phyloP scores from a whole-genome alignment of 495 filamentous ascomycete species.

The Penicillium nucicola region DNA sequence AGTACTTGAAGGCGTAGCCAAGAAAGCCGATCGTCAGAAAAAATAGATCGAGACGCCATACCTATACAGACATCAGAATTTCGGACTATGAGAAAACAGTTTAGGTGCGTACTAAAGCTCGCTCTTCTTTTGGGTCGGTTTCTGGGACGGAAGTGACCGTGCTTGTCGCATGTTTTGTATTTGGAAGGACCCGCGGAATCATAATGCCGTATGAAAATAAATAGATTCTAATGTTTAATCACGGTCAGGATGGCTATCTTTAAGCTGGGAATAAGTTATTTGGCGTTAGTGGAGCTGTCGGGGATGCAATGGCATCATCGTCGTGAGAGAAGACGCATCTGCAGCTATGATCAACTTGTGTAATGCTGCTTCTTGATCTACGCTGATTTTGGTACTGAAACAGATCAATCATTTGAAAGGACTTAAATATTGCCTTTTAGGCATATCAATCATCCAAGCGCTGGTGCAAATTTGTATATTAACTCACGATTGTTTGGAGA shows the following conservation, averaged over 20 bases:
- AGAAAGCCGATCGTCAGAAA: constrained; percentile 14
- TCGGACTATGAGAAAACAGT: not conserved
- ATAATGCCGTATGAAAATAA: not conserved
- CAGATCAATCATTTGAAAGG: no score
- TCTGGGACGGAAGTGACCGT: not conserved
- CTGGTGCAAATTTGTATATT: not conserved
- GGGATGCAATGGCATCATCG: not conserved
- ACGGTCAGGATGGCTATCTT: not conserved
- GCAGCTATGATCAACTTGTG: not conserved
- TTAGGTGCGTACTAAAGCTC: not conserved
- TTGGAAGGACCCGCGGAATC: not conserved
- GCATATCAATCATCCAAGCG: not conserved
- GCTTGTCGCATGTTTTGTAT: not conserved
- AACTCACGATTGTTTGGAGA: not conserved
- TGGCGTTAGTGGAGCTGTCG: not conserved
- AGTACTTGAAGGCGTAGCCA: constrained; percentile 17
- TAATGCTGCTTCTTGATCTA: not conserved
- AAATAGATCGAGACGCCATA: constrained; percentile 14
- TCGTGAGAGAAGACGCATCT: not conserved
- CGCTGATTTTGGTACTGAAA: no score
- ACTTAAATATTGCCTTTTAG: no score
- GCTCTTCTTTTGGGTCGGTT: not conserved
- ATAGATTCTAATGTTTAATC: not conserved
- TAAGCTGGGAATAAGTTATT: not conserved
- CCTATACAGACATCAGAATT: not conserved